Evolutionary conservation across 495 filamentous ascomycete species (phyloP).

Genomic region (Tuber umbilicatum): DNA sequence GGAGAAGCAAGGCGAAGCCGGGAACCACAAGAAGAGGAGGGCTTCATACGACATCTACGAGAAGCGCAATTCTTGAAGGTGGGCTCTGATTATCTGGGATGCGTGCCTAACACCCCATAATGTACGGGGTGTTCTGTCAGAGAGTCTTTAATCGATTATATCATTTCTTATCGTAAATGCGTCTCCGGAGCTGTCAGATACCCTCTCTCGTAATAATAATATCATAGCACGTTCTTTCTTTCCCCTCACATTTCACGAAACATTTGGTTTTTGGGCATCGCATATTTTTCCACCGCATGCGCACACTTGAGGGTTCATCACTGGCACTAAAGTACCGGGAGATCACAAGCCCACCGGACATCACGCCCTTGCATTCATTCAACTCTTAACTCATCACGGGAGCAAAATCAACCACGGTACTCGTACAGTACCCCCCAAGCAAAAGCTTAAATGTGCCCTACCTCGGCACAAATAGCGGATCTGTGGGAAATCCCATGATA

Average conservation of each 20-base stretch:
- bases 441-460: background rate
- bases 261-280: background rate
- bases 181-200: background rate
- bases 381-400: background rate
- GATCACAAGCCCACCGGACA: background rate
- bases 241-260: background rate
- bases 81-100: background rate
- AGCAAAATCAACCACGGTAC: background rate
- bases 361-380: background rate
- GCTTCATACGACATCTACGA: slow-evolving; percentile 6
- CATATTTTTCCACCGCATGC: background rate
- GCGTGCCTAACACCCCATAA: background rate
- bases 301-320: background rate
- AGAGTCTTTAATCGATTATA: background rate
- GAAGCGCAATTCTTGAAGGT: slow-evolving; percentile 1
- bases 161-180: background rate
- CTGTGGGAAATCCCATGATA: background rate
- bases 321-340: background rate
- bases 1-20: slow-evolving; percentile 7
- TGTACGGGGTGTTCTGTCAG: background rate
- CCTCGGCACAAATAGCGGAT: background rate
- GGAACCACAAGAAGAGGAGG: slow-evolving; percentile 22
- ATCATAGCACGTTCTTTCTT: background rate
- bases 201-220: background rate
- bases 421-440: background rate